Percentiles rank a stretch among this genome's conserved stretches.
Conservation (phyloP, 2,329 filamentous ascomycete species). For the Ascochyta rabiei region DNA sequence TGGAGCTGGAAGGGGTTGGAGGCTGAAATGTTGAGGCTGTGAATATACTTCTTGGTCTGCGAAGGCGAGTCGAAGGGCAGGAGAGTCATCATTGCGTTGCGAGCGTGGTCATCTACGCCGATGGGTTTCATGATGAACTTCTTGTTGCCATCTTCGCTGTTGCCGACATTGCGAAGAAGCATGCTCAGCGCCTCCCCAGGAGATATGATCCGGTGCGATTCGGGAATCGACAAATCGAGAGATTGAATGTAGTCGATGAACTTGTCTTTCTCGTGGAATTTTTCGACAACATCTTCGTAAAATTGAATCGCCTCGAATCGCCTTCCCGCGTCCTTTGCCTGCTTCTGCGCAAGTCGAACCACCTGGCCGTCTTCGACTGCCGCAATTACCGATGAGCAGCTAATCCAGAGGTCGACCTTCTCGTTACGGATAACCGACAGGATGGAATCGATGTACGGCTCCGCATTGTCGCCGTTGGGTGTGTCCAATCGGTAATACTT, state of each 20-base stretch:
- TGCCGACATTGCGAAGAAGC: conserved; percentile 44
- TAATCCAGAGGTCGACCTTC: conserved; percentile 73
- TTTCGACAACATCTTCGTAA: conserved; percentile 60
- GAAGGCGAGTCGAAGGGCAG: conserved; percentile 62
- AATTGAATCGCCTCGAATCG: conserved; percentile 69
- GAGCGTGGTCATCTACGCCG: conserved; percentile 64
- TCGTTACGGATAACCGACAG: conserved; percentile 66
- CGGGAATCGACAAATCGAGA: conserved; percentile 50
- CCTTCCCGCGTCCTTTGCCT: conserved; percentile 55
- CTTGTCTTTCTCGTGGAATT: conserved; percentile 67
- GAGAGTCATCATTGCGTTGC: conserved; percentile 66
- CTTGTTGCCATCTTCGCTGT: conserved; percentile 29
- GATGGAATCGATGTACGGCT: conserved; percentile 63
- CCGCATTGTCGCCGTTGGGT: conserved; percentile 42
- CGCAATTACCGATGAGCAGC: conserved; percentile 71
- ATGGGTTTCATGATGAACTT: conserved; percentile 72
- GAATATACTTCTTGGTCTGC: conserved; percentile 63
- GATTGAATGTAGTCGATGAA: conserved; percentile 66
- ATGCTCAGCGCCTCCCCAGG: conserved; percentile 60
- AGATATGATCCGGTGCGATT: conserved; percentile 59
- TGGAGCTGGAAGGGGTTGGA: conserved; percentile 70
- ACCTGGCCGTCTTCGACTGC: conserved; percentile 71
- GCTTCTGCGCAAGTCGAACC: conserved; percentile 57
- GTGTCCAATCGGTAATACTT: conserved; percentile 60
- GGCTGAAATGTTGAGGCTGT: conserved; percentile 60